phyloP scores from a whole-genome alignment of 2,329 filamentous ascomycete species.

The Paracorniculantispora psalliotae region DNA sequence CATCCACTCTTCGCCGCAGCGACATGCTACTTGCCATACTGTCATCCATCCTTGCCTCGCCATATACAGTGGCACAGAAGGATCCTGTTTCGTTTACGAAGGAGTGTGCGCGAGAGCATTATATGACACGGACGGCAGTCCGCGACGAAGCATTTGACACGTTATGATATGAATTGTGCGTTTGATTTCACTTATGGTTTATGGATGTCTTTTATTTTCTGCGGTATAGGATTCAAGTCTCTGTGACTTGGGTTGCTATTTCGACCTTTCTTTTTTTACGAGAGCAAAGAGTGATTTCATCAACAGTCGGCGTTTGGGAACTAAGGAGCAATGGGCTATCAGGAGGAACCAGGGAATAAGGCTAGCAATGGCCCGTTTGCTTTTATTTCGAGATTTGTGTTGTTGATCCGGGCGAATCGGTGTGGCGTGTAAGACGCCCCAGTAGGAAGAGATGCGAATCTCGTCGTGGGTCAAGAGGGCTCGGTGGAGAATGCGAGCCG shows the following conservation, averaged over 20 bases:
- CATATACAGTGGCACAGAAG: neutral
- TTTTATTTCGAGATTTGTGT: neutral
- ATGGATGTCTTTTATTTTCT: neutral
- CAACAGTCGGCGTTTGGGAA: conserved; percentile 12
- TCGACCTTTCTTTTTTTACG: too few species aligned
- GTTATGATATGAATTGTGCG: neutral
- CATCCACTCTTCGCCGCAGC: too few species aligned
- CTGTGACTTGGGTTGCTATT: neutral
- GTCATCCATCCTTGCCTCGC: neutral
- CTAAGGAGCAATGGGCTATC: conserved; percentile 13
- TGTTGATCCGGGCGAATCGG: neutral
- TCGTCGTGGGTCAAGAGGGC: too few species aligned
- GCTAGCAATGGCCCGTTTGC: neutral
- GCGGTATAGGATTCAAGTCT: neutral
- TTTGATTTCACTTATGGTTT: neutral
- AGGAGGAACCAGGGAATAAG: conserved; percentile 8
- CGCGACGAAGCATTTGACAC: neutral
- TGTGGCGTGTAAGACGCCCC: neutral
- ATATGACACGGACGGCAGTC: neutral
- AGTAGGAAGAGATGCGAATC: neutral
- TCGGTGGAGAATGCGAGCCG: too few species aligned
- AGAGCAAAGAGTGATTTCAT: neutral
- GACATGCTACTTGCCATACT: neutral
- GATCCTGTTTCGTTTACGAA: neutral
- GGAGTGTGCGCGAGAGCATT: neutral